These are phyloP conservation scores for Beta macrorhiza DNA, from an alignment of 179 eudicot species.

Conservation along the genomic window DNA sequence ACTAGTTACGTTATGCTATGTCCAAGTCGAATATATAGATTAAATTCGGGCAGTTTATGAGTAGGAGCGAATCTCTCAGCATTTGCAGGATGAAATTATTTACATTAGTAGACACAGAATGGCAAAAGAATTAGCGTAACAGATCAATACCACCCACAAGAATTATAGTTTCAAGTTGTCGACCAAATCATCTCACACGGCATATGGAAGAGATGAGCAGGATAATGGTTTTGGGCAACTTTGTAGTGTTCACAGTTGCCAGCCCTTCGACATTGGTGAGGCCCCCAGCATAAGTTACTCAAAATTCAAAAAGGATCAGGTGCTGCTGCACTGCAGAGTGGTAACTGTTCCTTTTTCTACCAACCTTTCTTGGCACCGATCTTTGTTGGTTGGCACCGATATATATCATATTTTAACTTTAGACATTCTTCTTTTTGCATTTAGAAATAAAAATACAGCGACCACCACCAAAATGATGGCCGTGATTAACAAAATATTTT, in stretches of 20 bases:
- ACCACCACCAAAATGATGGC: slow-evolving; percentile 33
- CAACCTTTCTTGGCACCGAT: neutral
- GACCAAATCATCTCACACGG: neutral
- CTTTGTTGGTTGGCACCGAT: neutral
- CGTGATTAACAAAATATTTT: slow-evolving; percentile 30
- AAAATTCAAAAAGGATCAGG: neutral
- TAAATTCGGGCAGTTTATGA: neutral
- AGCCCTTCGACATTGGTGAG: slow-evolving; percentile 3
- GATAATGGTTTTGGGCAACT: neutral
- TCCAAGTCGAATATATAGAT: neutral
- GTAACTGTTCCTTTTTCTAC: neutral
- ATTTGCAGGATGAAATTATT: neutral
- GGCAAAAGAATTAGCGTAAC: neutral
- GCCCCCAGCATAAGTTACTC: neutral
- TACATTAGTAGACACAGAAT: neutral
- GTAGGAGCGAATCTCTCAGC: neutral
- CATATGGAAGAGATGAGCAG: neutral
- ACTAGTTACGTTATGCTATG: neutral
- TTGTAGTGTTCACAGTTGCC: neutral
- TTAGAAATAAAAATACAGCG: slow-evolving; percentile 44
- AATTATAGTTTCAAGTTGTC: neutral
- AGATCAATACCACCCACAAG: neutral
- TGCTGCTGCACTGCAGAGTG: neutral
- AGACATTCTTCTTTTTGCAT: slow-evolving; percentile 62
- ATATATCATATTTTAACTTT: slow-evolving; percentile 54